Evolutionary conservation across 1,139 yeast species (phyloP).

Genomic region (Kodamaea arcana): DNA sequence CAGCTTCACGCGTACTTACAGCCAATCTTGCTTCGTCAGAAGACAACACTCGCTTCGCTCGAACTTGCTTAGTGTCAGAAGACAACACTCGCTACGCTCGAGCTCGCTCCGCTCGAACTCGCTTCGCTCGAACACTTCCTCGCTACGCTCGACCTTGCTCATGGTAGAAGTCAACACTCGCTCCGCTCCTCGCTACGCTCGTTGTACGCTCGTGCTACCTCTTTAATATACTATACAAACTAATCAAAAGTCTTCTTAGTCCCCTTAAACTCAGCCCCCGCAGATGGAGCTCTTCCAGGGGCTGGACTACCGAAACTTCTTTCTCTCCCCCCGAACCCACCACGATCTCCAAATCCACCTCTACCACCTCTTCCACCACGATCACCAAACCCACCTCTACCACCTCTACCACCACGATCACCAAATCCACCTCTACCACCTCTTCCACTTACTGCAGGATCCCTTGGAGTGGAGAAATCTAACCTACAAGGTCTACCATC

Average conservation of each 20-base stretch:
- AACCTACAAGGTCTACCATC: conserved; percentile 93
- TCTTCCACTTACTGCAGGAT: conserved; percentile 21
- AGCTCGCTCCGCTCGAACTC: too few species aligned
- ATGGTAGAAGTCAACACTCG: too few species aligned
- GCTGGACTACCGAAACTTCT: conserved; percentile 41
- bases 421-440: conserved; percentile 25
- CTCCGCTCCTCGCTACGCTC: too few species aligned
- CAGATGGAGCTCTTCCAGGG: conserved; percentile 59
- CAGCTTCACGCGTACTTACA: too few species aligned
- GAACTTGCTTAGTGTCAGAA: too few species aligned
- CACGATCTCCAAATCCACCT: conserved; percentile 41
- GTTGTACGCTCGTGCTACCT: too few species aligned
- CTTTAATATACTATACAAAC: conserved; percentile 8
- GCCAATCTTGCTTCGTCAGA: too few species aligned
- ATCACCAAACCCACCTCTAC: conserved; percentile 27
- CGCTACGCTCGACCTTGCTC: too few species aligned
- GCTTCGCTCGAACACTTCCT: too few species aligned
- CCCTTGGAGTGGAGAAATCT: conserved; percentile 92
- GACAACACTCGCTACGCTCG: too few species aligned
- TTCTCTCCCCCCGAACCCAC: conserved; percentile 32
- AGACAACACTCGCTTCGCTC: too few species aligned
- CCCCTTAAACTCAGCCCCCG: conserved; percentile 63
- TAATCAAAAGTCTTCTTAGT: conserved; percentile 77
- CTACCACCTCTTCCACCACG: conserved; percentile 40
- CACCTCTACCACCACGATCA: conserved; percentile 44